Conservation (phyloP, 2,329 filamentous ascomycete species). For the Cercospora zeina region DNA sequence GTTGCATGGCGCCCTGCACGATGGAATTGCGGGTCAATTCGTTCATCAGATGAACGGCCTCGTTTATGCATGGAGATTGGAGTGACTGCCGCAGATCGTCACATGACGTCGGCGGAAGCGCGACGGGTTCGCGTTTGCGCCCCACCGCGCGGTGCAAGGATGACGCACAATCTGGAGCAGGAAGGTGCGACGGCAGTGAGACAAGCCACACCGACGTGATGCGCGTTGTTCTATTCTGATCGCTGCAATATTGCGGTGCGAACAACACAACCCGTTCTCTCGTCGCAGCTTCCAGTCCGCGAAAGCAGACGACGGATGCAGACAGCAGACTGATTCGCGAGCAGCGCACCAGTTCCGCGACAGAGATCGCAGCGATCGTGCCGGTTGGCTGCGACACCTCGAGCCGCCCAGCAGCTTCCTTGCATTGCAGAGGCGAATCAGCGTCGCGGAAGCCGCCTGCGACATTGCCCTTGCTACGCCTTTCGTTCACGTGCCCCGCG, state of each 20-base stretch:
- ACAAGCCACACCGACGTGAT: not conserved
- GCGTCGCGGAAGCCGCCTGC: not conserved
- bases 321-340: not conserved
- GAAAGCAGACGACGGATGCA: not conserved
- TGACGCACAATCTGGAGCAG: conserved; percentile 4
- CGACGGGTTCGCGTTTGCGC: not conserved
- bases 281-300: not conserved
- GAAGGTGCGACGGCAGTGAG: conserved; percentile 1
- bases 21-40: conserved; percentile 7
- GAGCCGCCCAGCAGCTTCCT: conserved; percentile 3
- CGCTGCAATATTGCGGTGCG: not conserved
- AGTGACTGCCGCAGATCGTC: not conserved
- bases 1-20: conserved; percentile 6
- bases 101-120: not conserved
- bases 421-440: not conserved
- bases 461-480: not conserved
- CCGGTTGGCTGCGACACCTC: too few species aligned
- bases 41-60: not conserved
- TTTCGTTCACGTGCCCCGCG: not conserved
- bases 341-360: conserved; percentile 1
- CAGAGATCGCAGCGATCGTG: conserved; percentile 2
- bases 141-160: not conserved
- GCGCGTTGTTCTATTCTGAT: not conserved
- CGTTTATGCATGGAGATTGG: not conserved
- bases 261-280: not conserved